phyloP scores from a whole-genome alignment of 176 grass and related monocot species.

The Dendrocalamus sinicus region DNA sequence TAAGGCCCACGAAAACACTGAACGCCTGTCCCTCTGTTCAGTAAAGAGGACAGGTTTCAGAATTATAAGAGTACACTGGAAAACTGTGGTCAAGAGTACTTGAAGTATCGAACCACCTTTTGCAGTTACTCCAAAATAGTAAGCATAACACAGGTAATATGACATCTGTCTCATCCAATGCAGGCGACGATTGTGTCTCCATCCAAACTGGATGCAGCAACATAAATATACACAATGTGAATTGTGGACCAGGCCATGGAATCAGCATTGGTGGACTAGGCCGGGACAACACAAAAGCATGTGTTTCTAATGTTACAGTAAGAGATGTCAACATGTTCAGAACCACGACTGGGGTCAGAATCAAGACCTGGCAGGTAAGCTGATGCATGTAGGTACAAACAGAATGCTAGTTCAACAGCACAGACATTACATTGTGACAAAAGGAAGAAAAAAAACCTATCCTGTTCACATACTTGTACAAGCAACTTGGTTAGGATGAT shows the following conservation, averaged over 20 bases:
- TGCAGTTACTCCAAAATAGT: conserved; percentile 31
- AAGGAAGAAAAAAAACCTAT: background rate
- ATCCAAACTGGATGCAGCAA: conserved; percentile 98
- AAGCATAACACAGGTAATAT: conserved; percentile 23
- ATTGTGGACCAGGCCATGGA: conserved; percentile 96
- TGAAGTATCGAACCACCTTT: conserved; percentile 1
- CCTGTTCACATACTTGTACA: conserved; percentile 6
- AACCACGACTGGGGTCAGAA: conserved; percentile 95
- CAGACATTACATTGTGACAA: background rate
- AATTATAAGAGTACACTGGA: conserved; percentile 13
- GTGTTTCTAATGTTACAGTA: conserved; percentile 95
- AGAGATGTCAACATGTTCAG: conserved; percentile 88
- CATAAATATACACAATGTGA: conserved; percentile 89
- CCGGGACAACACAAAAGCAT: conserved; percentile 93
- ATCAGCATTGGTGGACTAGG: conserved; percentile 99
- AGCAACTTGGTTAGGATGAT: background rate
- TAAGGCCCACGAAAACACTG: conserved; percentile 35
- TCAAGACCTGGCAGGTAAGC: conserved; percentile 99
- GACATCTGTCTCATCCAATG: conserved; percentile 39
- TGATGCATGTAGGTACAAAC: conserved; percentile 33
- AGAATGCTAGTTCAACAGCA: conserved; percentile 31
- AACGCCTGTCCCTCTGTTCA: conserved; percentile 39
- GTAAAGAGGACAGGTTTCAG: conserved; percentile 30
- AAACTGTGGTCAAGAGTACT: conserved; percentile 14
- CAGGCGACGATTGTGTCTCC: conserved; percentile 93